These are phyloP conservation scores for Corymbia maculata DNA, from an alignment of 345 rosid species.

Conservation along the genomic window DNA sequence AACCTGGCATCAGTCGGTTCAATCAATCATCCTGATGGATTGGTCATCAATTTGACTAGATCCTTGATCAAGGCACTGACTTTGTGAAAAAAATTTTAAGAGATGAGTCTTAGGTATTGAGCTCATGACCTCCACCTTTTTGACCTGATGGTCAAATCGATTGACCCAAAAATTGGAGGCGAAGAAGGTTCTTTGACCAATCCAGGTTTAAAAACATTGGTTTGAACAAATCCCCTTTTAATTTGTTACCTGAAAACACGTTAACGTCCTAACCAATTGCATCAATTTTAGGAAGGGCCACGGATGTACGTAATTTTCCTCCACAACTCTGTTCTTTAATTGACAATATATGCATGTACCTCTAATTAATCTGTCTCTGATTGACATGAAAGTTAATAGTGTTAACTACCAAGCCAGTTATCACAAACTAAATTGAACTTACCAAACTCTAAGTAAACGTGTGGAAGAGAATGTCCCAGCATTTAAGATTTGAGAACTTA, in stretches of 20 bases:
- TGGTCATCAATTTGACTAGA: not conserved
- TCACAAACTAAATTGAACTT: not conserved
- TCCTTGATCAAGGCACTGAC: not conserved
- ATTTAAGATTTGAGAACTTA: not conserved
- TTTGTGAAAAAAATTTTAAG: not conserved
- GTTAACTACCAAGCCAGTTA: not conserved
- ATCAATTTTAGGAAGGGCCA: not conserved
- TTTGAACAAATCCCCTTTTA: not conserved
- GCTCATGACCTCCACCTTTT: not conserved
- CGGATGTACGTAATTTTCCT: not conserved
- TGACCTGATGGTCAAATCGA: not conserved
- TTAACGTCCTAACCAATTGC: not conserved
- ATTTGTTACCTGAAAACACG: not conserved
- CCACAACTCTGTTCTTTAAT: not conserved
- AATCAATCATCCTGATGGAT: not conserved
- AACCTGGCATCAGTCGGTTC: not conserved
- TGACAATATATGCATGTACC: not conserved
- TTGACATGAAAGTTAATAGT: not conserved
- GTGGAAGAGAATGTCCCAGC: not conserved
- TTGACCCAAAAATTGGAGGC: not conserved
- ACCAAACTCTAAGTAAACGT: not conserved
- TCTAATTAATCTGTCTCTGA: not conserved
- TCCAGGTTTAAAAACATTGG: not conserved
- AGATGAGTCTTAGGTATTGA: not conserved
- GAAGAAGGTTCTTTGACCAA: not conserved